phyloP scores from a whole-genome alignment of 345 rosid genomes.

The Syzygium aromaticum region DNA sequence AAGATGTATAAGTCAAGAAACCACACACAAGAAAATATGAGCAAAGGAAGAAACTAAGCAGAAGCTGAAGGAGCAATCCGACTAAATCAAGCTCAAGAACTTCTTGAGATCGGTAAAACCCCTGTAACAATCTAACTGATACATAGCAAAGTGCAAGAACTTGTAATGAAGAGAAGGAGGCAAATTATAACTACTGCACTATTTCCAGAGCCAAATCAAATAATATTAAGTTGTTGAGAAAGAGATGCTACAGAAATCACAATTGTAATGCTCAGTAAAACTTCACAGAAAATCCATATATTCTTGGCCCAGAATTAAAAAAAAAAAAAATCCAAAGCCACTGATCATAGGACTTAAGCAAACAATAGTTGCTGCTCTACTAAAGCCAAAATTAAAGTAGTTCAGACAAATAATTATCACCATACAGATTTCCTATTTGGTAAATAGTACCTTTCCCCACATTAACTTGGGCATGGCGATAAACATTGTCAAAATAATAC shows the following conservation, averaged over 20 bases:
- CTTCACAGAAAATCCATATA: not conserved
- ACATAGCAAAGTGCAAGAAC: not conserved
- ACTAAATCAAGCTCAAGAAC: not conserved
- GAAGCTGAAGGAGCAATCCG: not conserved
- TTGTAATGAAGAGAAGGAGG: not conserved
- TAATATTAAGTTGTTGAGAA: not conserved
- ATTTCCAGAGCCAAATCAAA: not conserved
- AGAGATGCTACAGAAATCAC: not conserved
- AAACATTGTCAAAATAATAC: slow-evolving; percentile 85
- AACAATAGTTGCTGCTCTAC: not conserved
- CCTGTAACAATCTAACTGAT: not conserved
- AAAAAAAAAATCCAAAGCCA: not conserved
- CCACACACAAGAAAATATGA: not conserved
- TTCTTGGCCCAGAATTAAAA: not conserved
- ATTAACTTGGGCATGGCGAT: slow-evolving; percentile 75
- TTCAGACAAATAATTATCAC: not conserved
- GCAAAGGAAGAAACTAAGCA: not conserved
- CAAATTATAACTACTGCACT: not conserved
- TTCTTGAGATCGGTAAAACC: not conserved
- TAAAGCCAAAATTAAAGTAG: not conserved
- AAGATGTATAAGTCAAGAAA: not conserved
- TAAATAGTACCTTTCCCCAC: slow-evolving; percentile 69
- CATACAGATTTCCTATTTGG: not conserved
- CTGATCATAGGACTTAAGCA: not conserved
- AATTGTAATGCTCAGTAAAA: not conserved